Evolutionary conservation across 169 alveolate species (phyloP), one percentile per base, ranked within the genome.

Genomic region (Fabrea salina): DNA sequence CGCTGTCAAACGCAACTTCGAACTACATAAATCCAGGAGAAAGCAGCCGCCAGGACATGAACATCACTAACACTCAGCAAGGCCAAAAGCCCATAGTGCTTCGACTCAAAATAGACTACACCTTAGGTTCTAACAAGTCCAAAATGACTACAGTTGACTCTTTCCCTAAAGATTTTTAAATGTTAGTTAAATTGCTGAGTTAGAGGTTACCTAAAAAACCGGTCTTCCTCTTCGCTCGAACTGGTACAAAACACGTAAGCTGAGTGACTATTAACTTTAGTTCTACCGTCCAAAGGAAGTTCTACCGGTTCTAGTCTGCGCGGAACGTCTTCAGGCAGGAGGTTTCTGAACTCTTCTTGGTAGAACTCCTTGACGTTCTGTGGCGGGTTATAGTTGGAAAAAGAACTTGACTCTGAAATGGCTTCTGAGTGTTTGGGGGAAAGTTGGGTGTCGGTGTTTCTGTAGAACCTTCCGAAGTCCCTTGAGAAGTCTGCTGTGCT

Each of bases 131-230:
- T 51, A 47, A 16, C 8, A 22, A 51, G 49, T 61, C 74, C n/a
- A 61, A 61, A 37, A 32, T 61, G 19, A 13, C 74, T 35, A 61
- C 74, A 61, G 74, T 61, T 16, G 74, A 61, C 50, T 30, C 74
- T 61, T n/a, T 61, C 32, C 74, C 74, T 7, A 22, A 16, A 33
- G 22, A 25, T 61, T 61, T 35, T 27, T 33, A 33, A 27, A 11
- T 61, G 8, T 32, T 61, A 61, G 25, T 54, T 8, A 8, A n/a
- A n/a, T n/a, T n/a, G n/a, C n/a, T n/a, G n/a, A n/a, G n/a, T n/a
- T n/a, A n/a, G n/a, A n/a, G n/a, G n/a, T n/a, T n/a, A n/a, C n/a
- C n/a, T n/a, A n/a, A n/a, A n/a, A n/a, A n/a, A n/a, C n/a, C n/a
- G n/a, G n/a, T n/a, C n/a, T n/a, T n/a, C n/a, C n/a, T n/a, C n/a